Base-by-base conservation (phyloP, 139 green algal species). In the Picochlorum sp. region DNA sequence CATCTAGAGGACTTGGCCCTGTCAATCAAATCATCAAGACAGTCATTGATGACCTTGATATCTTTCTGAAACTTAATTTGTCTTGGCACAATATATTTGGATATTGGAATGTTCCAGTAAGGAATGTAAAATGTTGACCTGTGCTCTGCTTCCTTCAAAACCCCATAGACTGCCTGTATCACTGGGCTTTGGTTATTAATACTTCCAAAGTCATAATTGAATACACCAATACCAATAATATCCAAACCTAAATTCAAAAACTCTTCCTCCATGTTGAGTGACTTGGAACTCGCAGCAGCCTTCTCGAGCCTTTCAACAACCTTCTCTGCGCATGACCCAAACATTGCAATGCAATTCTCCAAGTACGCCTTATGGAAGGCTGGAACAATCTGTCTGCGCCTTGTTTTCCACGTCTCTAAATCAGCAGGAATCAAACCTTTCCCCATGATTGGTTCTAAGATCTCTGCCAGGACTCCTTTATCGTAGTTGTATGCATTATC, bases 371-470 rank as follows among this genome's bases (percentile, higher is more conserved):
- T 81, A 81, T 99, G 94, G 75, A 99, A 98, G 9, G 81, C 92
- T 4, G 94, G 94, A 31, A 96, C 90, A 7, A 99, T 85, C 47
- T 85, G 85, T 23, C 90, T 73, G 3, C 94, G 76, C 20, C 94
- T 72, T 21, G 86, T 70, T 70, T 95, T 94, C 89, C 88, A 95
- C 7, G 85, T 93, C 51, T 92, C 88, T 20, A 90, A 61, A 58
- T 93, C 86, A 18, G 88, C 88, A 14, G 94, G 93, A 70, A 98
- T 98, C 49, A 99, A 85, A 4, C 94, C 94, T 70, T 98, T 98
- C 54, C 94, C 94, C 94, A 99, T 99, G 85, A 99, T 98, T 56
- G 94, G 92, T 82, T 98, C 90, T 49, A 99, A 80, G 55, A 99
- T 98, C 71, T 99, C 94, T 14, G 94, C 92, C 70, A 99, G 80